Base-by-base conservation (phyloP, 257 asterid genomes). In the Primulina tabacum region DNA sequence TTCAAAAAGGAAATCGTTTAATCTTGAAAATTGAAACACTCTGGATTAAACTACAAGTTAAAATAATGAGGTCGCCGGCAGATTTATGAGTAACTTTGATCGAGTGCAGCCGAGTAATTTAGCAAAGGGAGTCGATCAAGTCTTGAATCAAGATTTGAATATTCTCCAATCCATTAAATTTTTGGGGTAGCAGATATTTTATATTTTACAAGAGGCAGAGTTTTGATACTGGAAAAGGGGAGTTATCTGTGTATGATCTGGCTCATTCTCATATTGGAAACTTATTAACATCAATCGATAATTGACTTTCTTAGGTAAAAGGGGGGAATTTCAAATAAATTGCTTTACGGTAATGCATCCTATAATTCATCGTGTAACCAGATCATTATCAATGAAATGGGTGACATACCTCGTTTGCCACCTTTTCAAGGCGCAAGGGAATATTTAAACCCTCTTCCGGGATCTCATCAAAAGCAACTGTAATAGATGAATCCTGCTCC, bases 401-500 rank as follows among this genome's bases (percentile, higher is more conserved):
- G 34, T 43, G 73, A 30, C 17, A 59, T 85, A 93, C 97, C 99
- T 93, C 99, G 76, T 93, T 93, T 68, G 97, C 96, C 75, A 93
- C 67, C 79, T 87, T 90, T 79, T 90, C 96, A 69, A 93, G 92
- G 78, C 97, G 96, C 64, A 93, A 78, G 71, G 97, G 96, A 67
- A 76, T 83, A 78, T 89, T 89, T 76, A 93, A 63, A 70, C 99
- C 97, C 78, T 93, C 97, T 82, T 93, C 97, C 33, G 97, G 97
- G 75, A 93, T 75, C 74, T 93, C 99, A 79, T 89, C 99, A 70
- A 90, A 93, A 70, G 90, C 97, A 77, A 90, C 95, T 52, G 91
- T 89, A 75, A 93, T 83, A 55, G 99, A 89, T 29, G 96, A 86
- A 84, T 93, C 99, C 99, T 93, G 88, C 71, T 66, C 84, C 68